phyloP scores from a whole-genome alignment of 2,329 filamentous ascomycete genomes.

The Alternaria viburni region DNA sequence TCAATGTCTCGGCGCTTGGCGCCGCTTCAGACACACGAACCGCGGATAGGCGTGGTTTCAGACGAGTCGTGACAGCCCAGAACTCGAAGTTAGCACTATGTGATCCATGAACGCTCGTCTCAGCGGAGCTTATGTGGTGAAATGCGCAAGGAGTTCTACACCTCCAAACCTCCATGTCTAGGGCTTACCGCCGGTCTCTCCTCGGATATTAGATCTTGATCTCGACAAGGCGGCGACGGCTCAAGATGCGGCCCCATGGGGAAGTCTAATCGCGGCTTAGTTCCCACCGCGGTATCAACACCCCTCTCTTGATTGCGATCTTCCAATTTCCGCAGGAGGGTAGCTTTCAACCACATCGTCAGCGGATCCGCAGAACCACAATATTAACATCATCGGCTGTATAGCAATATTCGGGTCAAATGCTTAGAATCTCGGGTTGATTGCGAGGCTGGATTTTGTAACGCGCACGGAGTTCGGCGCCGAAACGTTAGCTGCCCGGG shows the following conservation, averaged over 20 bases:
- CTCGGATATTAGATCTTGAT: neutral
- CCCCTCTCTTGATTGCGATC: neutral
- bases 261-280: neutral
- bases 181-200: neutral
- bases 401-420: neutral
- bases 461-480: neutral
- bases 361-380: neutral
- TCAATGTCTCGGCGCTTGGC: neutral
- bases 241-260: neutral
- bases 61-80: neutral
- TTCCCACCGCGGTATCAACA: neutral
- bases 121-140: neutral
- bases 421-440: neutral
- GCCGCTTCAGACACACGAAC: neutral
- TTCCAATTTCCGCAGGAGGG: neutral
- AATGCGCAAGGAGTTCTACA: neutral
- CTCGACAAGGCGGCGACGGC: neutral
- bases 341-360: neutral
- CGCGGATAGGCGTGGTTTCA: neutral
- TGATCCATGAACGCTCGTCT: neutral
- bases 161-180: neutral
- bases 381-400: neutral
- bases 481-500: neutral
- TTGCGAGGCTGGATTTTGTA: neutral
- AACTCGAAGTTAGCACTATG: neutral